Evolutionary conservation across 352 stramenopile genomes (phyloP).

Genomic region (Halophytophthora polymorphica): DNA sequence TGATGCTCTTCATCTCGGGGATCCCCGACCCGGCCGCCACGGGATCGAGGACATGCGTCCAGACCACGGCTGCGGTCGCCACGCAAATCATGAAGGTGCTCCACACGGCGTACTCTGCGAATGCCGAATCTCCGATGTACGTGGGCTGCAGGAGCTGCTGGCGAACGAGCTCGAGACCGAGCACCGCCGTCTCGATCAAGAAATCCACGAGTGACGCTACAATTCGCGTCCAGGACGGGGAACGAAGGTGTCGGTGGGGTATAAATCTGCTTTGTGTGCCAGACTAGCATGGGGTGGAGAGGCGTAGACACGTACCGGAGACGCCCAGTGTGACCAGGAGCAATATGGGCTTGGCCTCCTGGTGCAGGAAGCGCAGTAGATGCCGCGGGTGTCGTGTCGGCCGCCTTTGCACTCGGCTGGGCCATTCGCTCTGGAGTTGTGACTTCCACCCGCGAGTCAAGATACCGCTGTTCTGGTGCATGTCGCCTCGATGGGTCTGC

Average conservation of each 20-base stretch:
- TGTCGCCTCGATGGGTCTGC: no score
- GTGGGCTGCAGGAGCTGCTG: slow-evolving; percentile 9
- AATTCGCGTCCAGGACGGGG: background rate
- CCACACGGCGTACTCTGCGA: slow-evolving; percentile 26
- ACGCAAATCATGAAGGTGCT: slow-evolving; percentile 32
- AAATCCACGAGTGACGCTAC: slow-evolving; percentile 56
- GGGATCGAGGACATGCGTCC: slow-evolving; percentile 41
- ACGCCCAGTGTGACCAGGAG: slow-evolving; percentile 50
- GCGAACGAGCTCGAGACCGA: slow-evolving; percentile 30
- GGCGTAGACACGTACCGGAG: slow-evolving; percentile 47
- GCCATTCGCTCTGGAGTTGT: slow-evolving; percentile 38
- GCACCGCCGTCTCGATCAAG: slow-evolving; percentile 21
- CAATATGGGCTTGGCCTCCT: slow-evolving; percentile 52
- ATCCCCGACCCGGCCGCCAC: slow-evolving; percentile 62
- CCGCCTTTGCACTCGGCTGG: slow-evolving; percentile 35
- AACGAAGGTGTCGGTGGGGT: background rate
- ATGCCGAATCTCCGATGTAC: slow-evolving; percentile 13
- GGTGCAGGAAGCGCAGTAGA: slow-evolving; percentile 39
- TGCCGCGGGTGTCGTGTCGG: slow-evolving; percentile 21
- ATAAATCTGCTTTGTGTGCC: background rate
- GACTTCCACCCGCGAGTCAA: no score
- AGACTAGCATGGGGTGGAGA: background rate
- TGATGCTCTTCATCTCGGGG: slow-evolving; percentile 78
- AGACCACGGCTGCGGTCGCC: slow-evolving; percentile 33
- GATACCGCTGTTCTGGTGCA: no score